A percentile compares a stretch with the other conserved stretches of the same genome.
Evolutionary conservation across 768 basidiomycete species (phyloP).

Genomic region (Sutorius australiensis): DNA sequence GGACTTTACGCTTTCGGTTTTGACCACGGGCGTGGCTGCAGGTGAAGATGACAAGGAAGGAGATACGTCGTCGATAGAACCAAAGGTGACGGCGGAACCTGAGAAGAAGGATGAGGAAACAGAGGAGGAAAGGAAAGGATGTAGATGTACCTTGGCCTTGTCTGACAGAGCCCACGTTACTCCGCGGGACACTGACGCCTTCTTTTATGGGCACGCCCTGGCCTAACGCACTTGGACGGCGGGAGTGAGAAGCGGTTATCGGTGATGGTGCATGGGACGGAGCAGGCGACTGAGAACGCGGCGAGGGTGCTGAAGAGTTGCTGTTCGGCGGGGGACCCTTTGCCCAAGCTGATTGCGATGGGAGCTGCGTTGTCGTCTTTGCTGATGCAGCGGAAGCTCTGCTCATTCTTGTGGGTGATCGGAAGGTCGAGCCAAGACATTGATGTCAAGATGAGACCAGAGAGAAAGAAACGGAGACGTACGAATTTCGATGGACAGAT

Average conservation of each 20-base stretch:
- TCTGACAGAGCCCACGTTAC: slow-evolving; percentile 60
- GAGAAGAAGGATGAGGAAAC: slow-evolving; percentile 8
- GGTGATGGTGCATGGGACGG: slow-evolving; percentile 46
- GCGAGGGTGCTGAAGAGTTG: slow-evolving; percentile 47
- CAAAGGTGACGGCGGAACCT: slow-evolving; percentile 80
- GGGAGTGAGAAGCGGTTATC: slow-evolving; percentile 58
- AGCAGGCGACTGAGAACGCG: slow-evolving; percentile 78
- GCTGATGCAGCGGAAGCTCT: slow-evolving; percentile 75
- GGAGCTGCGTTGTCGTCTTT: slow-evolving; percentile 71
- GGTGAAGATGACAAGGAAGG: slow-evolving; percentile 83
- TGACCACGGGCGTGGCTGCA: slow-evolving; percentile 58
- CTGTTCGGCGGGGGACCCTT: slow-evolving; percentile 74
- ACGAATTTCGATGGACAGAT: slow-evolving; percentile 42
- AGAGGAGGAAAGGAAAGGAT: neutral
- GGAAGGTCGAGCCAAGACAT: neutral
- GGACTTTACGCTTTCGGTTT: slow-evolving; percentile 71
- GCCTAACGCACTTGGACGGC: slow-evolving; percentile 72
- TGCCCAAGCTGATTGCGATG: slow-evolving; percentile 86
- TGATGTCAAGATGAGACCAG: neutral
- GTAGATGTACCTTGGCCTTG: slow-evolving; percentile 60
- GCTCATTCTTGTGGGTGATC: slow-evolving; percentile 71
- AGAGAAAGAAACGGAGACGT: slow-evolving; percentile 27
- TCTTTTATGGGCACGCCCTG: slow-evolving; percentile 74
- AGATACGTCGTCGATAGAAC: slow-evolving; percentile 79
- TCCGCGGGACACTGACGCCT: slow-evolving; percentile 70